Evolutionary conservation across 2,329 filamentous ascomycete genomes (phyloP).

Genomic region (Calonectria leucothoes): DNA sequence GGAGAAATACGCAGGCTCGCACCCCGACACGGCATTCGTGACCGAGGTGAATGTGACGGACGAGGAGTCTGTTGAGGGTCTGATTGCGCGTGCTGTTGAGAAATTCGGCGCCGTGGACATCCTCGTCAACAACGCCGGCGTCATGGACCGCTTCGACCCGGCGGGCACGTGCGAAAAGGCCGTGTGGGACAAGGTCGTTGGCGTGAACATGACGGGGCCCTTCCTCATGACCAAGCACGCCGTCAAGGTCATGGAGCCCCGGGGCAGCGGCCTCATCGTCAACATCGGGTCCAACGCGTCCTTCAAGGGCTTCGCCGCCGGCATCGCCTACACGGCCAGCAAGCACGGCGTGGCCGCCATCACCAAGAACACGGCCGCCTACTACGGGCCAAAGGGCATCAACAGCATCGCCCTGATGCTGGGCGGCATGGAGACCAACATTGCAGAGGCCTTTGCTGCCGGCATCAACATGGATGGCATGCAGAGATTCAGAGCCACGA

Average conservation of each 20-base stretch:
- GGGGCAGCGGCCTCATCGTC: slow-evolving; percentile 57
- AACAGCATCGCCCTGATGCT: slow-evolving; percentile 60
- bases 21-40: slow-evolving; percentile 14
- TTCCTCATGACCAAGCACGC: slow-evolving; percentile 64
- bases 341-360: slow-evolving; percentile 67
- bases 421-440: slow-evolving; percentile 67
- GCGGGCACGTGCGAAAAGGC: slow-evolving; percentile 58
- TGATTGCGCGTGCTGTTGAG: slow-evolving; percentile 30
- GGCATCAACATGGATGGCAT: slow-evolving; percentile 50
- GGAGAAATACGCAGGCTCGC: neutral
- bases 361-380: slow-evolving; percentile 68
- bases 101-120: slow-evolving; percentile 57
- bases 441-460: slow-evolving; percentile 55
- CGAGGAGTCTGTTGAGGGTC: slow-evolving; percentile 39
- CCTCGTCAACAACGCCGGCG: slow-evolving; percentile 69
- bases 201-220: slow-evolving; percentile 67
- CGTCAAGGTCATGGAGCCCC: slow-evolving; percentile 48
- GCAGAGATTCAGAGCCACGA: slow-evolving; percentile 36
- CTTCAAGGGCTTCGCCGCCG: slow-evolving; percentile 52
- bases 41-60: slow-evolving; percentile 30
- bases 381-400: slow-evolving; percentile 66
- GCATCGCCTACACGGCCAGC: slow-evolving; percentile 62
- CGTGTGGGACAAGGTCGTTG: slow-evolving; percentile 65
- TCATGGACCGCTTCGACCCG: slow-evolving; percentile 67
- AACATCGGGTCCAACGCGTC: slow-evolving; percentile 64